A percentile compares a stretch with the other conserved stretches of the same genome.
Conservation (phyloP, 306 rosid genomes). For the Aeschynomene evenia region DNA sequence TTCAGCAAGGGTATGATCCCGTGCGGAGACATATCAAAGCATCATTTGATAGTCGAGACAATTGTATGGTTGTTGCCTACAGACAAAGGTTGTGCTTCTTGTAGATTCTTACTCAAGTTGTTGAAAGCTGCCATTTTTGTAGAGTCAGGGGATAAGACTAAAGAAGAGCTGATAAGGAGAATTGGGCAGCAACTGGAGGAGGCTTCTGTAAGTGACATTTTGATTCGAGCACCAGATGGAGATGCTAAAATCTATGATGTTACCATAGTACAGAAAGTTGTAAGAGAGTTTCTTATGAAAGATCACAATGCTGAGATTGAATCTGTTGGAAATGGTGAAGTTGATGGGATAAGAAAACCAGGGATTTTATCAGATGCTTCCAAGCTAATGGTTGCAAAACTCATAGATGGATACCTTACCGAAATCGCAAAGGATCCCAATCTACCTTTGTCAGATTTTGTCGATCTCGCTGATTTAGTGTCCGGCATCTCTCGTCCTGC, state of each 20-base stretch:
- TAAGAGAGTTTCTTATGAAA: constrained; percentile 61
- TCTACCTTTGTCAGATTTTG: constrained; percentile 60
- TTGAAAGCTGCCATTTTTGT: constrained; percentile 68
- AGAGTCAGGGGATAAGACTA: constrained; percentile 53
- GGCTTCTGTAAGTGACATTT: constrained; percentile 78
- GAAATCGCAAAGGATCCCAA: constrained; percentile 85
- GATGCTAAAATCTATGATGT: constrained; percentile 62
- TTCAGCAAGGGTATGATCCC: constrained; percentile 78
- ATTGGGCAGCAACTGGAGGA: constrained; percentile 92
- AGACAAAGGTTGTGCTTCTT: constrained; percentile 74
- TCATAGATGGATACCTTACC: constrained; percentile 80
- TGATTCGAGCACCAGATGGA: constrained; percentile 62
- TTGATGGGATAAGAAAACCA: constrained; percentile 49
- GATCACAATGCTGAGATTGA: constrained; percentile 64
- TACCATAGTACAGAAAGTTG: constrained; percentile 59
- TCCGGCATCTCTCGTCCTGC: constrained; percentile 66
- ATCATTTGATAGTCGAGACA: constrained; percentile 51
- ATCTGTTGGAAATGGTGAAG: constrained; percentile 47
- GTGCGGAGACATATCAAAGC: constrained; percentile 55
- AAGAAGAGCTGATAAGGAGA: constrained; percentile 62
- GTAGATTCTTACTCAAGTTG: constrained; percentile 79
- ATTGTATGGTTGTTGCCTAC: constrained; percentile 76
- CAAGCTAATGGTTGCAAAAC: constrained; percentile 89
- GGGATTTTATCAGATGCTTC: constrained; percentile 91
- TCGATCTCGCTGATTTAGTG: constrained; percentile 78